Conservation (phyloP, 2,329 filamentous ascomycete species). For the Colletotrichum costaricense region DNA sequence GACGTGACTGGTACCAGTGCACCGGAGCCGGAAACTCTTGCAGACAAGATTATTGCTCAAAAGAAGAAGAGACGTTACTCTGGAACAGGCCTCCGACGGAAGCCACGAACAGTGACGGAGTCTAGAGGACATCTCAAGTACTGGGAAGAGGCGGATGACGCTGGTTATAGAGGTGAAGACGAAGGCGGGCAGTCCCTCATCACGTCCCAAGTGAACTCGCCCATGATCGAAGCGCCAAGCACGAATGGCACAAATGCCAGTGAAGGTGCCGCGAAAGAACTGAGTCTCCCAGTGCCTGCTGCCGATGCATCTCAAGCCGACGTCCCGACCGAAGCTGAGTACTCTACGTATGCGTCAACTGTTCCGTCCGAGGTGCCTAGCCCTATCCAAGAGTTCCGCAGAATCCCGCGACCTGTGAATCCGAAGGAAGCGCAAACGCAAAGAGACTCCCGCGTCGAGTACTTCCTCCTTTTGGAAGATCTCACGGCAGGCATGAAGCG, state of each 20-base stretch:
- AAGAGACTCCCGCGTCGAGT: conserved; percentile 79
- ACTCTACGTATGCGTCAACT: conserved; percentile 24
- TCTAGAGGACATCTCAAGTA: conserved; percentile 86
- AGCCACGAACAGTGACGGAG: conserved; percentile 78
- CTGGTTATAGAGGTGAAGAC: conserved; percentile 79
- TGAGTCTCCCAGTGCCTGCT: conserved; percentile 19
- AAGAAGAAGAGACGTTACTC: conserved; percentile 81
- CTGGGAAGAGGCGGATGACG: conserved; percentile 89
- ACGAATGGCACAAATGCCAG: conserved; percentile 5
- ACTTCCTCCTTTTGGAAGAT: conserved; percentile 93
- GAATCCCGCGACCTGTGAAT: conserved; percentile 73
- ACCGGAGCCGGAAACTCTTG: conserved; percentile 69
- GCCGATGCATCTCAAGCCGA: conserved; percentile 18
- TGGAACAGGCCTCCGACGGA: conserved; percentile 81
- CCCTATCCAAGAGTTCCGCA: conserved; percentile 51
- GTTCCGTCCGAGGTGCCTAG: conserved; percentile 50
- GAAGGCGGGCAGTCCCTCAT: conserved; percentile 48
- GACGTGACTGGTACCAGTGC: conserved; percentile 74
- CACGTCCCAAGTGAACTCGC: conserved; percentile 34
- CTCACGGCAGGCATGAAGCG: conserved; percentile 96
- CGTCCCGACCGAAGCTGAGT: not conserved
- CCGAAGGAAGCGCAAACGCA: conserved; percentile 80
- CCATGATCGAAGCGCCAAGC: conserved; percentile 27
- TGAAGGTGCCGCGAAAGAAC: not conserved
- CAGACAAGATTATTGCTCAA: conserved; percentile 51